phyloP scores from a whole-genome alignment of 306 rosid genomes.

The Pyrus pyrifolia region DNA sequence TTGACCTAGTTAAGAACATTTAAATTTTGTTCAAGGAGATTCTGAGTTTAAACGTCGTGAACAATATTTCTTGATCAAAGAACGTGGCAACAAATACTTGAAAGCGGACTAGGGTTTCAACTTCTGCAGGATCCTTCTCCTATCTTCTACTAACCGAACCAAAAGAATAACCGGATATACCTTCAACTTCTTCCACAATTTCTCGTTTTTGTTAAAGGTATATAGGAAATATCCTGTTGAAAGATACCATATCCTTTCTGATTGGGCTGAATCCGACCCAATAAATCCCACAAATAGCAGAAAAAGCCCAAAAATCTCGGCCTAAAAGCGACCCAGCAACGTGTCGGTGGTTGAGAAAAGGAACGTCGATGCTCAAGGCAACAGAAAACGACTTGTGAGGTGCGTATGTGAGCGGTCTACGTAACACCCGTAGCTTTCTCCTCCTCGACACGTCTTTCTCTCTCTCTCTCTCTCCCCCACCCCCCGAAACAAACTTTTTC shows the following conservation, averaged over 20 bases:
- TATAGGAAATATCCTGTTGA: no score
- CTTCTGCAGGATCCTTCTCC: background rate
- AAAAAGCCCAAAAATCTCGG: background rate
- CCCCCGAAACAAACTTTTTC: background rate
- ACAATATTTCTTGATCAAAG: background rate
- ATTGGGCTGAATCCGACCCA: background rate
- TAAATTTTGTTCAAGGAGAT: background rate
- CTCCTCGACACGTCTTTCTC: background rate
- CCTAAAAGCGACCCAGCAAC: background rate
- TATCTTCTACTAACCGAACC: background rate
- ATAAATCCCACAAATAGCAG: background rate
- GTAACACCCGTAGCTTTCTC: constrained; percentile 7
- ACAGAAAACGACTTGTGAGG: constrained; percentile 12
- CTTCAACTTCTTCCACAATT: no score
- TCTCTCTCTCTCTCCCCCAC: background rate
- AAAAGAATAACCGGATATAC: no score
- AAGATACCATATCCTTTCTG: background rate
- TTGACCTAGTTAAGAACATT: no score
- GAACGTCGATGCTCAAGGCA: background rate
- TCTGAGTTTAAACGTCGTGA: background rate
- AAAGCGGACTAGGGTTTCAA: background rate
- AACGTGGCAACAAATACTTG: background rate
- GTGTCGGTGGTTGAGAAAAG: constrained; percentile 4
- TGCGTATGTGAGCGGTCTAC: constrained; percentile 5
- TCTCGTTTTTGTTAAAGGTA: no score